Base-by-base conservation (phyloP, 805 yeast species). In the Starmerella lactis-condensi region DNA sequence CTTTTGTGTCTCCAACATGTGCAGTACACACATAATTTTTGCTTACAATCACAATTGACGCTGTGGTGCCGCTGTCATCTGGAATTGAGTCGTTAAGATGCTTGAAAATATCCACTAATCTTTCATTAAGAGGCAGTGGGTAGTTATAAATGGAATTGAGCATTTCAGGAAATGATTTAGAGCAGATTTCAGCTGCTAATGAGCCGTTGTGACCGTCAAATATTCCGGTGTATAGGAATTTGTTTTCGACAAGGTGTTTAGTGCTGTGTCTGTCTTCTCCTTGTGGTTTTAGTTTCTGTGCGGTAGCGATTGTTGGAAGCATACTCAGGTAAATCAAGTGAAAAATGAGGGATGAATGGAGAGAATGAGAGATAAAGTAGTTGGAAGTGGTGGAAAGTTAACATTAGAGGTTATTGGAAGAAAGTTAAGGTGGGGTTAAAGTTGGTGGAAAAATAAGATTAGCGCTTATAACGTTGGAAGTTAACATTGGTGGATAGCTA, bases 131-230 rank as follows among this genome's bases (percentile, higher is more conserved):
- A 9, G 30, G 20, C 6, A 6, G 9, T 6, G 31, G 23, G 1
- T 16, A 8, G 2, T 10, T 9, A 7, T 23, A 17, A 5, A 16
- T 15, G 6, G 20, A n/a, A 6, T 25, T 26, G 1, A 40, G 12
- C 11, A 31, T 18, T 13, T 17, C 17, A 11, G 31, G 32, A 23
- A 41, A 28, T n/a, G 22, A n/a, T 8, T 30, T 16, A 4, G 34
- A 33, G 22, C 45, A 40, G 28, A 20, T 16, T 5, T 7, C 20
- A 12, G 45, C 41, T 5, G 40, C 39, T 3, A n/a, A 18, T 17
- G 20, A 8, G 2, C 45, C 45, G 22, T 33, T 31, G 21, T 41
- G 45, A 10, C 45, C 45, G 17, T 41, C 45, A 22, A 13, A 41
- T 2, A 41, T 33, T 17, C 43, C 45, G 4, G 32, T 31, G 20